A percentile compares a stretch with the other conserved stretches of the same genome.
These are phyloP conservation scores for Boletus sp. DNA, from an alignment of 1,284 basidiomycete genomes.

Conservation along the genomic window DNA sequence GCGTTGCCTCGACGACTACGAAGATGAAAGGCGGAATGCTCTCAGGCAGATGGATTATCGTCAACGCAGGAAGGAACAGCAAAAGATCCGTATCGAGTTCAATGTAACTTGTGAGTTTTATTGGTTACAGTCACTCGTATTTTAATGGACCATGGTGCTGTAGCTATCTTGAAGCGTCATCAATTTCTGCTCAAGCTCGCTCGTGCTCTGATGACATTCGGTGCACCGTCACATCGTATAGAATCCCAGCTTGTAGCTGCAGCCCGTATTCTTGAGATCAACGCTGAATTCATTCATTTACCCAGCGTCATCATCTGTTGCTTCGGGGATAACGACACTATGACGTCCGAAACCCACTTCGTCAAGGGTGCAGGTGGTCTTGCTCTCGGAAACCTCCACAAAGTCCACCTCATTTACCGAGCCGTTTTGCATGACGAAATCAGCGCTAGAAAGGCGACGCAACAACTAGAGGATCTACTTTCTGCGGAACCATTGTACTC, in stretches of 20 bases:
- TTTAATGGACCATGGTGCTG: neutral
- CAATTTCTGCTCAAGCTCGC: conserved; percentile 62
- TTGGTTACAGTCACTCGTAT: neutral
- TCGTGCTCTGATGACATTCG: conserved; percentile 62
- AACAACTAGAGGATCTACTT: conserved; percentile 46
- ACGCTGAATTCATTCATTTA: conserved; percentile 78
- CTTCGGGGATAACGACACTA: conserved; percentile 76
- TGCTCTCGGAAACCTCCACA: conserved; percentile 71
- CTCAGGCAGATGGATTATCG: conserved; percentile 63
- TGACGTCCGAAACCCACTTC: conserved; percentile 79
- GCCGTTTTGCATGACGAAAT: conserved; percentile 82
- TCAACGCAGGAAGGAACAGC: conserved; percentile 57
- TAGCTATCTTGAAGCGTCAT: conserved; percentile 55
- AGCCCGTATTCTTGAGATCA: conserved; percentile 76
- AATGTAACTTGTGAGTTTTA: conserved; percentile 57
- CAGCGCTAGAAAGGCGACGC: conserved; percentile 67
- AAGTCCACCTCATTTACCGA: conserved; percentile 74
- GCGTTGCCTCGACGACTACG: conserved; percentile 49
- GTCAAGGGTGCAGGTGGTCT: conserved; percentile 73
- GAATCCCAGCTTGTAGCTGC: conserved; percentile 69
- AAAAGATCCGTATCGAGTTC: conserved; percentile 62
- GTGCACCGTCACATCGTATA: conserved; percentile 70
- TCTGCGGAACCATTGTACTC: conserved; percentile 58
- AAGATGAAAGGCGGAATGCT: conserved; percentile 55
- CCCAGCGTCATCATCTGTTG: conserved; percentile 80